These are phyloP conservation scores for Phyllosticta ampelicida DNA, from an alignment of 2,329 filamentous ascomycete species.

Conservation along the genomic window DNA sequence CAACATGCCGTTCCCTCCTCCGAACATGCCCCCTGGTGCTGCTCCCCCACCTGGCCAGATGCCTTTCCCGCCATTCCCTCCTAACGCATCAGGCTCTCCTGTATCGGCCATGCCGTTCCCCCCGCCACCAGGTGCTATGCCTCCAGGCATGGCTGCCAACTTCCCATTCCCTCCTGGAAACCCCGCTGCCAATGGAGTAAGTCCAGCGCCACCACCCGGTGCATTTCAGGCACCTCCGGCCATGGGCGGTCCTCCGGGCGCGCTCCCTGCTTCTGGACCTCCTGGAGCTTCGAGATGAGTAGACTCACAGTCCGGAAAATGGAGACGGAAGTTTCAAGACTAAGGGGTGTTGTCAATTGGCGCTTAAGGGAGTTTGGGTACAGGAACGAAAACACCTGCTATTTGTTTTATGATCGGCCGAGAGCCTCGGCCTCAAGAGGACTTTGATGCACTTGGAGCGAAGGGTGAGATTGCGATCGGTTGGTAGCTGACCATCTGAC, in stretches of 20 bases:
- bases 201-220: conserved; percentile 5
- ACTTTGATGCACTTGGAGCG: background rate
- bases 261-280: background rate
- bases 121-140: conserved; percentile 19
- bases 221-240: conserved; percentile 7
- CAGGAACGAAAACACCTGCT: background rate
- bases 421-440: background rate
- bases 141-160: conserved; percentile 20
- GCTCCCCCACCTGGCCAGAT: conserved; percentile 12
- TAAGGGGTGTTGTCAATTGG: background rate
- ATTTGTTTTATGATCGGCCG: background rate
- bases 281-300: background rate
- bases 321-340: background rate
- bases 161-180: conserved; percentile 11
- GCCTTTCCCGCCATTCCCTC: conserved; percentile 19
- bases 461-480: background rate
- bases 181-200: background rate
- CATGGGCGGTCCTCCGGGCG: conserved; percentile 3
- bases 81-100: conserved; percentile 20
- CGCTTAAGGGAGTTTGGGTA: background rate
- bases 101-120: conserved; percentile 30
- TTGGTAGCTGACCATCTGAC: background rate
- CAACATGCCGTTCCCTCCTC: conserved; percentile 20
- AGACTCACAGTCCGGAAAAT: background rate
- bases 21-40: conserved; percentile 10